Evolutionary conservation across 192 early-diverging fungal species (phyloP), one percentile per base, ranked within the genome.

Genomic region (Radiomyces spectabilis): DNA sequence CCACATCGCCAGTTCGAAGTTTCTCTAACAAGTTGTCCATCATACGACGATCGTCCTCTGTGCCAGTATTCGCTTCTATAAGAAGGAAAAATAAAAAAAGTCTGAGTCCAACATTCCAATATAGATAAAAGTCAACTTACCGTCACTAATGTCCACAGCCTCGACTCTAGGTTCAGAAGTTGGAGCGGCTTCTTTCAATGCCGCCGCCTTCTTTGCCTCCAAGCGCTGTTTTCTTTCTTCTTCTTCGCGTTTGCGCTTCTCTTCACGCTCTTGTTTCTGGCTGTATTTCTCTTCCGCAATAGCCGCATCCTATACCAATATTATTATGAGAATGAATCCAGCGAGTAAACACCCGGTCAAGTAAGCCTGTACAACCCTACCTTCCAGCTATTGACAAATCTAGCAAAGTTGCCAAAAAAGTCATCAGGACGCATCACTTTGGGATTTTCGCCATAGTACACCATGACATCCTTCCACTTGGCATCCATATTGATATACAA

Each of bases 351-450:
- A 41, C 37, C n/a, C 19, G 27, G 24, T 29, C 5, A 47, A 50
- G 25, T 5, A 35, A 29, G n/a, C 7, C n/a, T 32, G n/a, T n/a
- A n/a, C n/a, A n/a, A n/a, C 25, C 35, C 8, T 59, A 71, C 69
- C 58, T 79, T 77, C 53, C 85, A 90, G n/a, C 76, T 79, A 8
- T 76, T 73, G 0, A 73, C 67, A 42, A 91, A 91, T 5, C 75
- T 82, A 47, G 81, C 80, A 71, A 88, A 86, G 4, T 85, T 71
- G 39, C 84, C 79, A 71, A 91, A 91, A 61, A 91, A 89, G 53
- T 88, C 85, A 50, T 91, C 86, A 10, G 87, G 83, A 22, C 78
- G 73, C 65, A 79, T 86, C 2, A 71, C 60, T 5, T 68, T 71
- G 31, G 81, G 69, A 32, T 86, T 78, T 61, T 91, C 87, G 40